Conservation (phyloP, 169 alveolate genomes). For the Theileria parva region DNA sequence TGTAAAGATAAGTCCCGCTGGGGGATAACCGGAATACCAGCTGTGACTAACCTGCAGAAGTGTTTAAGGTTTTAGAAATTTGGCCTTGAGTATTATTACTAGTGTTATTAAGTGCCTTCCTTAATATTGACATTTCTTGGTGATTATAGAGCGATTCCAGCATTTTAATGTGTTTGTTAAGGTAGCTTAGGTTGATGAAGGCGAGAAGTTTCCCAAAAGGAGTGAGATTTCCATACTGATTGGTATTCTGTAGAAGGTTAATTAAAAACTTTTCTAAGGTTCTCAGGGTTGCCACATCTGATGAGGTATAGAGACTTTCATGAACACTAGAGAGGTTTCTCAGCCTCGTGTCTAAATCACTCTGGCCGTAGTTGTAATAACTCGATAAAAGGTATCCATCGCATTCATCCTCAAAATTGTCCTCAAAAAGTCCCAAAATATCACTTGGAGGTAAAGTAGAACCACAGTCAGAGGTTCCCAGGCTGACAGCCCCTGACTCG, state of each 20-base stretch:
- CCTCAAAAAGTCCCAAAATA: neutral
- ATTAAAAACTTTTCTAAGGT: constrained; percentile 55
- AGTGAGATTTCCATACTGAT: constrained; percentile 39
- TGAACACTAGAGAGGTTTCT: constrained; percentile 31
- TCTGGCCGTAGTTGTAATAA: constrained; percentile 8
- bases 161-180: constrained; percentile 48
- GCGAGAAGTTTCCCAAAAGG: constrained; percentile 56
- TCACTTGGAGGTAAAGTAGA: neutral
- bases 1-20: too few relatives aligned
- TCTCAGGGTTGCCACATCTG: constrained; percentile 49
- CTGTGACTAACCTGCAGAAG: constrained; percentile 22
- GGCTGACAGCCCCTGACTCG: neutral
- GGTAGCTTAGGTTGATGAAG: constrained; percentile 43
- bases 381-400: constrained; percentile 12
- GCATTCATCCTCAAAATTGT: constrained; percentile 12
- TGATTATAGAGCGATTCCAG: constrained; percentile 47
- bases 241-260: constrained; percentile 41
- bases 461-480: neutral
- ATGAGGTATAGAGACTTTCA: constrained; percentile 51
- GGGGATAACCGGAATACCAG: too few relatives aligned
- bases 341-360: constrained; percentile 19
- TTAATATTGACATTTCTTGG: constrained; percentile 57
- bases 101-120: constrained; percentile 20
- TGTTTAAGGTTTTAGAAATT: constrained; percentile 21
- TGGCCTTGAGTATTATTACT: constrained; percentile 32